Evolutionary conservation across 2,329 filamentous ascomycete species (phyloP), one percentile per base, ranked within the genome.

Genomic region (Clonostachys rosea): DNA sequence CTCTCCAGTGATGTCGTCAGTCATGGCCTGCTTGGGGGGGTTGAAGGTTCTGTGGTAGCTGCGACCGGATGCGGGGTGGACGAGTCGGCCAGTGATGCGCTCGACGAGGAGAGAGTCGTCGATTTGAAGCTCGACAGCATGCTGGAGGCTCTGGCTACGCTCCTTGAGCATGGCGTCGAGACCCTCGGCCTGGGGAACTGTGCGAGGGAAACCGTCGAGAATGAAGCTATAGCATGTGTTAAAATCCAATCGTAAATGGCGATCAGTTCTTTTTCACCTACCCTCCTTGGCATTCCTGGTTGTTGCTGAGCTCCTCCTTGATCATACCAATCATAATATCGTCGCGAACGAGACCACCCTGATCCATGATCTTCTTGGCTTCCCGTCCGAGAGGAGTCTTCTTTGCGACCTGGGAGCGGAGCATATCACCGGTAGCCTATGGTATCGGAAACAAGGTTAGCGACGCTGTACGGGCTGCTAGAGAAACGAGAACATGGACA

Each of bases 261-360:
- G 20, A 42, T 18, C 37, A 13, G 16, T 24, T 37, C 33, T 40
- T 40, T 17, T 39, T 39, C 12, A 39, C 36, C 36, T 79, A 96
- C 92, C 94, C 94, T 72, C 92, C 92, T 76, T 89, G 89, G 83
- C 94, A 99, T 75, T 99, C 92, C 63, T 81, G 73, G 78, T 99
- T 99, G 73, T 80, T 87, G 63, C 95, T 88, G 45, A 99, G 81
- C 79, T 99, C 92, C 68, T 86, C 88, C 83, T 94, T 92, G 78
- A 99, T 99, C 94, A 99, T 99, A 72, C 92, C 91, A 70, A 99
- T 89, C 82, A 99, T 92, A 66, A 99, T 99, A 67, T 97, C 92
- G 71, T 99, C 94, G 70, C 91, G 95, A 68, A 99, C 94, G 50
- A 99, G 84, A 58, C 92, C 92, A 60, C 94, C 94, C 68, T 92